Conservation (phyloP, 352 stramenopile species). For the Globisporangium spiculum region DNA sequence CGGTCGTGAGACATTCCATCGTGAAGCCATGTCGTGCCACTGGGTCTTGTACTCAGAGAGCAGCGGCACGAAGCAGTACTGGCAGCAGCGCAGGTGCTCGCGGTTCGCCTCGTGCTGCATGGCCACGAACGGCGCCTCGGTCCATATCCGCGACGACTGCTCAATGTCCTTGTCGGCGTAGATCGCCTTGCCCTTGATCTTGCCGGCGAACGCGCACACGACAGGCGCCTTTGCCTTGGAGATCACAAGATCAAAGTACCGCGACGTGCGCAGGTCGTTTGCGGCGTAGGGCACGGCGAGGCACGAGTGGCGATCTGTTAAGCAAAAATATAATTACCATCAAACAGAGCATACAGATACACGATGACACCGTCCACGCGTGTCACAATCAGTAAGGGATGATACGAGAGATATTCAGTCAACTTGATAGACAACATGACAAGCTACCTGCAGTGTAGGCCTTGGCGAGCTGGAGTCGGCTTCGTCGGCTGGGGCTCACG, state of each 20-base stretch:
- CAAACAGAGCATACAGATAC: not conserved
- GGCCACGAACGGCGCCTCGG: slow-evolving; percentile 62
- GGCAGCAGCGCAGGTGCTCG: slow-evolving; percentile 39
- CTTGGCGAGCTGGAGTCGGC: not conserved
- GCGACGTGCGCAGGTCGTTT: slow-evolving; percentile 40
- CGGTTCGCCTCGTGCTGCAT: slow-evolving; percentile 68
- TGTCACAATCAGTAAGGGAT: not conserved
- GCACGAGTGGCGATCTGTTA: slow-evolving; percentile 34
- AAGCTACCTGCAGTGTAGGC: slow-evolving; percentile 3
- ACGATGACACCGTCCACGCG: not conserved
- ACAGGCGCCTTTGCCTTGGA: slow-evolving; percentile 61
- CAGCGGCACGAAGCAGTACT: slow-evolving; percentile 73
- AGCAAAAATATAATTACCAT: not conserved
- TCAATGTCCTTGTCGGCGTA: slow-evolving; percentile 54
- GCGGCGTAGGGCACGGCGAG: slow-evolving; percentile 55
- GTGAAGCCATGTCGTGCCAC: slow-evolving; percentile 44
- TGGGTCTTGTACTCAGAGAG: slow-evolving; percentile 43
- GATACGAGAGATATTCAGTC: not conserved
- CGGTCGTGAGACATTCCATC: slow-evolving; percentile 15
- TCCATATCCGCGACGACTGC: slow-evolving; percentile 55
- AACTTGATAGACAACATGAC: too few species aligned
- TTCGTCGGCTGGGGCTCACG: not conserved
- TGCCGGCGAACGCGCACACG: slow-evolving; percentile 49
- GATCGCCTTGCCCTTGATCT: slow-evolving; percentile 72
- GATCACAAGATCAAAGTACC: slow-evolving; percentile 65